Base-by-base conservation (phyloP, 805 yeast species). In the Metschnikowia orientalis region DNA sequence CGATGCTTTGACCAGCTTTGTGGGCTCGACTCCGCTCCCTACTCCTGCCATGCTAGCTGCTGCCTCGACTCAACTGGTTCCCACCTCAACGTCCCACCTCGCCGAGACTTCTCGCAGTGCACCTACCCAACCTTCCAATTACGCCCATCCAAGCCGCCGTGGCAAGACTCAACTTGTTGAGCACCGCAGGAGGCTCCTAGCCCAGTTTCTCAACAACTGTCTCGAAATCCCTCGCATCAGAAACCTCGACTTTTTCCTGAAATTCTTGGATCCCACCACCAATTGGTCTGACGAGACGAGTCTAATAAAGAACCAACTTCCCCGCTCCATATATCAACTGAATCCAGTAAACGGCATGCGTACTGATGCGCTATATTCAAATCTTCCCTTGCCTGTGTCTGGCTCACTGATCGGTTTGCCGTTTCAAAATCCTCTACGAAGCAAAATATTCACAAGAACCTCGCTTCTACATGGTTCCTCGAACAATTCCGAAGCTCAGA, bases 251-350 rank as follows among this genome's bases (percentile, higher is more conserved):
- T 77, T 83, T 14, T 85, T 88, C 49, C 71, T 77, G 24, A 77
- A 81, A 51, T 92, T 92, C 50, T 57, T 92, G 36, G 92, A 88
- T 51, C 95, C 97, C 5, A 81, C 81, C 40, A 76, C 85, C 8
- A 73, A 75, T 44, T 92, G 96, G 90, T 67, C 72, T 15, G 95
- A 89, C 50, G 95, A 67, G 36, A 55, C 60, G 4, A 36, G 53
- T 11, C 46, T 65, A 27, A 54, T 64, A 7, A 45, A 50, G 15
- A 56, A 59, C 34, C 69, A 64, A 34, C 48, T 67, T 26, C 73
- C 73, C 2, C 59, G 57, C 34, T 57, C 63, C 7, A 56, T 62
- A 1, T 64, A 63, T 35, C 51, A 46, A 32, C 67, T 63, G 63
- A 67, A 67, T 40, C 73, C 73, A 1, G 70, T 66, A 37, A 66